Evolutionary conservation across 345 rosid genomes (phyloP).

Genomic region (Syzygium jambos): DNA sequence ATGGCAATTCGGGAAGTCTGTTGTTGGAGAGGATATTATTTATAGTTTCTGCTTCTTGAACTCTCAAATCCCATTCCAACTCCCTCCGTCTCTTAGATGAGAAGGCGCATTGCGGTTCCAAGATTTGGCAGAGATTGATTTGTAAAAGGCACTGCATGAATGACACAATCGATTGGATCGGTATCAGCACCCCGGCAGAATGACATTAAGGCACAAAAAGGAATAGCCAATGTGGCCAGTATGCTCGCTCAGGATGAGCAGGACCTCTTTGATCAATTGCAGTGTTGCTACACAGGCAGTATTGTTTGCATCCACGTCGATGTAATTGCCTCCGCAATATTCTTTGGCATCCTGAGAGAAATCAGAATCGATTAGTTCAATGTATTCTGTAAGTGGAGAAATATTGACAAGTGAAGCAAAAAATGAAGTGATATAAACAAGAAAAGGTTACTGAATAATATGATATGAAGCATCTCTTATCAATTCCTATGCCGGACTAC

Average conservation of each 20-base stretch:
- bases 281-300: constrained; percentile 15
- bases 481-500: not conserved
- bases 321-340: constrained; percentile 15
- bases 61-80: constrained; percentile 15
- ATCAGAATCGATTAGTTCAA: not conserved
- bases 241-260: not conserved
- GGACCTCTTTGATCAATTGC: constrained; percentile 16
- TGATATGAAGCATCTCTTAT: not conserved
- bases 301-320: constrained; percentile 11
- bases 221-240: not conserved
- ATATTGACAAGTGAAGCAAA: not conserved
- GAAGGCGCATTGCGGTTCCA: constrained; percentile 32
- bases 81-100: constrained; percentile 10
- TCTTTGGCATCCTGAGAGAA: constrained; percentile 10
- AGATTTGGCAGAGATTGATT: constrained; percentile 25
- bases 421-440: not conserved
- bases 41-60: constrained; percentile 12
- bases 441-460: not conserved
- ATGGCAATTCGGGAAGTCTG: constrained; percentile 21
- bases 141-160: constrained; percentile 21
- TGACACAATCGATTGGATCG: not conserved
- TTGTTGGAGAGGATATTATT: not conserved
- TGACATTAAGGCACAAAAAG: not conserved
- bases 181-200: not conserved
- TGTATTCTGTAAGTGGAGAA: not conserved